Base-by-base conservation (phyloP, 2,329 filamentous ascomycete genomes). In the Colletotrichum filicis region DNA sequence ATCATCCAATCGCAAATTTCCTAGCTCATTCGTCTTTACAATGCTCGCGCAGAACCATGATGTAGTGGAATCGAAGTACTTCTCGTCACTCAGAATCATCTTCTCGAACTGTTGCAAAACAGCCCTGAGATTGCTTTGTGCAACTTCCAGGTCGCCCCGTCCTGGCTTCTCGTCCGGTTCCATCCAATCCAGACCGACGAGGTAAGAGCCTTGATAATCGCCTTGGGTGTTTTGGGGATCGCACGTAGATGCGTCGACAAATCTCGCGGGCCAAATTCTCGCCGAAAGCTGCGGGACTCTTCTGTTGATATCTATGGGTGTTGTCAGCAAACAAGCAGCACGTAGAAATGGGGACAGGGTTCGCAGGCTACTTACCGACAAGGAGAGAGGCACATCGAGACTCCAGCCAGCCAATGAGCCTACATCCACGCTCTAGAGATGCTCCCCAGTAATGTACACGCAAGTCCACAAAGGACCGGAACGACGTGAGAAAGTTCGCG, bases 371-470 rank as follows among this genome's bases (percentile, higher is more conserved):
- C 86, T 81, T 81, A 90, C 89, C 89, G 73, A 90, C 87, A 24
- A 93, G 84, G 42, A 93, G 81, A 71, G 85, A 82, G 2, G 90
- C 84, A 67, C 87, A 90, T 67, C 88, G 85, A 8, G 89, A 91
- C 76, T 93, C 91, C 2, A 93, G 79, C 91, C 91, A 93, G 12
- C 89, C 89, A 0, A 92, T 82, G 60, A 92, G 86, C 14, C 84
- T 82, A 24, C 86, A 87, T 1, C 90, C 89, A 66, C 87, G 89
- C 1, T 85, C 81, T 1, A 86, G 80, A 2, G 89, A 90, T 7
- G 87, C 81, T 1, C 90, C 91, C 92, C 92, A 93, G 79, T 91
- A 93, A 59, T 91, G 89, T 1, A 90, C 85, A 69, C 92, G 88
- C 64, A 93, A 86, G 76, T 88, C 89, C 69, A 91, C 80, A 76